Conservation (phyloP, 768 basidiomycete genomes). For the Crepidotus variabilis region DNA sequence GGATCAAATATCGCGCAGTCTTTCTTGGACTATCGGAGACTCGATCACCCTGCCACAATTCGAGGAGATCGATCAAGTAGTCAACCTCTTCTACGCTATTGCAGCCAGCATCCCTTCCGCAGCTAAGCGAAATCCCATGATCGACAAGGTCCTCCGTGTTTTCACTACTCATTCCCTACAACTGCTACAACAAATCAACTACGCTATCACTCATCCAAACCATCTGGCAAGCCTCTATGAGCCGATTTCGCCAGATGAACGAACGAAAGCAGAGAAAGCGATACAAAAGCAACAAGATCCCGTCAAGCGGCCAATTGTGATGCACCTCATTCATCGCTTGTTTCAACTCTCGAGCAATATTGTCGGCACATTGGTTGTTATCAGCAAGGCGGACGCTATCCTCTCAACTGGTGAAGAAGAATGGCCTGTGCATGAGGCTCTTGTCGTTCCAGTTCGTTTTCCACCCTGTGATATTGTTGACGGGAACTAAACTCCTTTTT, state of each 20-base stretch:
- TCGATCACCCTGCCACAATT: conserved; percentile 71
- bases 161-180: conserved; percentile 68
- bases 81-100: conserved; percentile 74
- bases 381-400: conserved; percentile 67
- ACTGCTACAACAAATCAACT: conserved; percentile 85
- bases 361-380: conserved; percentile 62
- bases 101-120: conserved; percentile 51
- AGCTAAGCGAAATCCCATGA: conserved; percentile 43
- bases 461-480: neutral
- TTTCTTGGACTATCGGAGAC: conserved; percentile 82
- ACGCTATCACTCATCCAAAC: conserved; percentile 88
- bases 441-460: conserved; percentile 66
- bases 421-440: conserved; percentile 66
- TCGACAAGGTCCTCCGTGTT: conserved; percentile 61
- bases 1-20: conserved; percentile 69
- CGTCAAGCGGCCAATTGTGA: conserved; percentile 66
- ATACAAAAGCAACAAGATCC: conserved; percentile 52
- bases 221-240: conserved; percentile 81
- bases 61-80: conserved; percentile 80
- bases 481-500: conserved; percentile 4
- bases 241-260: conserved; percentile 74
- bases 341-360: conserved; percentile 70
- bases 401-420: conserved; percentile 63
- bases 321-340: conserved; percentile 67
- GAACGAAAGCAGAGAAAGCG: conserved; percentile 64